Base-by-base conservation (phyloP, 1,284 basidiomycete species). In the Boletus smithii region DNA sequence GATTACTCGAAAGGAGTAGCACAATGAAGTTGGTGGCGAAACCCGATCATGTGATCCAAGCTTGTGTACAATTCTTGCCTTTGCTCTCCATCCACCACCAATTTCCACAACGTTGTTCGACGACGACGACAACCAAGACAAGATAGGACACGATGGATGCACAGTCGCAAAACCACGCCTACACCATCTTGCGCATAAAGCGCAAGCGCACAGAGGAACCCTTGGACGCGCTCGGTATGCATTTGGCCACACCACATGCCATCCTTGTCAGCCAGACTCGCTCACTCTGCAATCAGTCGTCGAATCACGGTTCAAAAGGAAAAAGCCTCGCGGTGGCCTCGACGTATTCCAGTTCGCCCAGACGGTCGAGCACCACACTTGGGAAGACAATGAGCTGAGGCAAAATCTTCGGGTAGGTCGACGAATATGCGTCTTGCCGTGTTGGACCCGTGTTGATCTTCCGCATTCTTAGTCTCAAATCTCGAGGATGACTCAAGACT, bases 161-260 rank as follows among this genome's bases (percentile, higher is more conserved):
- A 7, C 59, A 53, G 29, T 16, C 39, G 22, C 50, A 43, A 33
- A 54, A 58, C 16, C 73, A 75, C 32, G 65, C 79, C 3, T 83
- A 77, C 57, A 85, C 86, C 0, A 83, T 89, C 54, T 64, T 89
- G 24, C 79, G 87, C 35, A 87, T 89, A 66, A 89, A 89, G 63
- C 75, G 86, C 23, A 89, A 88, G 60, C 74, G 87, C 27, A 83
- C 78, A 35, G 87, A 90, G 56, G 87, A 88, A 59, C 85, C 86
- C 27, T 70, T 88, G 35, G 86, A 89, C 67, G 85, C 83, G 34
- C 73, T 89, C 53, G 81, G 86, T 83, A 68, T 57, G 72, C 48
- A 40, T 48, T 37, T 53, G 18, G 42, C 45, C 52, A 49, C 41
- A 34, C 36, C 34, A 31, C 42, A 50, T 49, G 41, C 34, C 38